Evolutionary conservation across 805 yeast genomes (phyloP).

Genomic region (Lachancea meyersii): DNA sequence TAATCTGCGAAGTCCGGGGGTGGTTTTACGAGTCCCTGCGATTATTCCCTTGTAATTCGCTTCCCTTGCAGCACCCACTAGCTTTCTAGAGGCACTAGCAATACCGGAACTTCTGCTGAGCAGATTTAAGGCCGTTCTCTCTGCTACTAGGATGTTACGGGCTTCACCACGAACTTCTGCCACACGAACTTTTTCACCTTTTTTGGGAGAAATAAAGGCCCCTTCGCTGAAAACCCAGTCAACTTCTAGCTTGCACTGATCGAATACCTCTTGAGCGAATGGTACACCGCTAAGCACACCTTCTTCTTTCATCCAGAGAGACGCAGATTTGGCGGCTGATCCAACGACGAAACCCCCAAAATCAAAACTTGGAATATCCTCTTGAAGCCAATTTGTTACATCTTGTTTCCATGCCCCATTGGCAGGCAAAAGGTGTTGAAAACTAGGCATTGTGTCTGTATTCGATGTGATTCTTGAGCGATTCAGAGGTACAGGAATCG

Average conservation of each 20-base stretch:
- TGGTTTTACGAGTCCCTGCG: conserved; percentile 96
- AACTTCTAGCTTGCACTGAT: conserved; percentile 63
- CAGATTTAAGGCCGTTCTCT: conserved; percentile 77
- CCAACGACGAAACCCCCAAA: conserved; percentile 97
- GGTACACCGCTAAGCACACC: conserved; percentile 85
- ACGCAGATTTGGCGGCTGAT: conserved; percentile 58
- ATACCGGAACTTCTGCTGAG: conserved; percentile 81
- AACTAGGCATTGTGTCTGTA: conserved; percentile 23
- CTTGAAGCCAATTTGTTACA: conserved; percentile 68
- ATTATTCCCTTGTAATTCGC: conserved; percentile 74
- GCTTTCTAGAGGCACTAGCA: conserved; percentile 63
- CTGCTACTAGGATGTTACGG: conserved; percentile 71
- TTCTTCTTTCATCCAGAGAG: conserved; percentile 70
- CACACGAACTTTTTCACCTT: conserved; percentile 55
- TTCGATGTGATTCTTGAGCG: background rate
- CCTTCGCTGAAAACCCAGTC: conserved; percentile 80
- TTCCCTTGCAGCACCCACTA: conserved; percentile 55
- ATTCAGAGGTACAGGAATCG: background rate
- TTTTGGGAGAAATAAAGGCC: conserved; percentile 37
- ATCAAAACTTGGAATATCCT: conserved; percentile 91
- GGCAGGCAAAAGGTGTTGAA: conserved; percentile 57
- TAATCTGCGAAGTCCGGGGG: conserved; percentile 83
- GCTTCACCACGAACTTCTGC: conserved; percentile 80
- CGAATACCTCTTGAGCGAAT: conserved; percentile 77
- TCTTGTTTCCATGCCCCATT: conserved; percentile 78